A percentile compares a stretch with the other conserved stretches of the same genome.
phyloP scores from a whole-genome alignment of 768 basidiomycete species.

The Suillus ampliporus region DNA sequence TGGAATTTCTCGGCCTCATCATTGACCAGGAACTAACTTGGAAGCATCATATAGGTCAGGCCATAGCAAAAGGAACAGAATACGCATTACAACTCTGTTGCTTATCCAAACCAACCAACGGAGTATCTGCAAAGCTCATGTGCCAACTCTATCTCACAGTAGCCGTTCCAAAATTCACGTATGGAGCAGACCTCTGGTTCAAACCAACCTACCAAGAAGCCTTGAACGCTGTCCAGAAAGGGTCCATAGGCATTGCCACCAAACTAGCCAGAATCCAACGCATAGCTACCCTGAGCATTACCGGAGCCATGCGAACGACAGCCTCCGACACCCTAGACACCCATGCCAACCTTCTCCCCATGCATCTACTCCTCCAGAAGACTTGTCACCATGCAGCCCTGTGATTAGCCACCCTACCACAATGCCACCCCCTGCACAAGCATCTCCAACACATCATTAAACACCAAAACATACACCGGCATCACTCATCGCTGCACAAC shows the following conservation, averaged over 20 bases:
- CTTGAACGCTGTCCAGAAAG: not conserved
- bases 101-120: too few relatives aligned
- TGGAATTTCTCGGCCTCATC: conserved; percentile 22
- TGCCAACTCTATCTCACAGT: conserved; percentile 21
- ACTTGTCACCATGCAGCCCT: conserved; percentile 6
- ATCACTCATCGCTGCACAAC: conserved; percentile 20
- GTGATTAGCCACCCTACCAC: conserved; percentile 19
- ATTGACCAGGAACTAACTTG: conserved; percentile 10
- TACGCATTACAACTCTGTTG: not conserved
- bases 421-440: conserved; percentile 14
- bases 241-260: not conserved
- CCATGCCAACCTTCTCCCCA: conserved; percentile 14
- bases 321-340: conserved; percentile 19
- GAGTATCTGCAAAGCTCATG: conserved; percentile 7
- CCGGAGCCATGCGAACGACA: conserved; percentile 14
- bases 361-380: conserved; percentile 8
- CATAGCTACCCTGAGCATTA: conserved; percentile 18
- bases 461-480: not conserved
- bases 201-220: not conserved
- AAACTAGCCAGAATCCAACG: conserved; percentile 24
- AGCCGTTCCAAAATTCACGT: conserved; percentile 30
- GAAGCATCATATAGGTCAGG: conserved; percentile 2
- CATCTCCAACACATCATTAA: not conserved
- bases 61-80: not conserved
- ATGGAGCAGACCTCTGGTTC: conserved; percentile 28